Evolutionary conservation across 305 asterid genomes (phyloP), one percentile per base, ranked within the genome.

Genomic region (Solanum hybrid): DNA sequence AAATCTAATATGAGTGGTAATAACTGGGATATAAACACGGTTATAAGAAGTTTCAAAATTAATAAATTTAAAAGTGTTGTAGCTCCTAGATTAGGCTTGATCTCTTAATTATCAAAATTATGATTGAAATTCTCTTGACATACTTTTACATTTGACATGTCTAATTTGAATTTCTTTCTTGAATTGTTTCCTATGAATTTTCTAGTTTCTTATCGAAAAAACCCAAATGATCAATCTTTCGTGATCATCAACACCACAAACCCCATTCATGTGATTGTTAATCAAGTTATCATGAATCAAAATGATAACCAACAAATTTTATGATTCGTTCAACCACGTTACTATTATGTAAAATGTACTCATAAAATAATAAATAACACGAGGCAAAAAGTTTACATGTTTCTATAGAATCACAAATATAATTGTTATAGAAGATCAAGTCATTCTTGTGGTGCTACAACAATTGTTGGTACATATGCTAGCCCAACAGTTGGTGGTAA

Each of bases 161-260:
- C 60, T n/a, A 35, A 90, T 42, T 90, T 91, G 91, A 56, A 78
- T 86, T 88, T 95, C 86, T 78, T 92, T 82, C 88, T 91, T 29
- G 93, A 94, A 88, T 93, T 37, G 42, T 93, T 90, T 85, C 90
- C 86, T 37, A 92, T 91, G 31, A 15, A 22, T 75, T 75, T 31
- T 31, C 12, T 22, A 31, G 3, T 15, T 84, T 51, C n/a, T 51
- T 15, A 15, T 15, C 4, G 9, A 8, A 15, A 6, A 51, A 51
- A 51, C 3, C n/a, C n/a, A 51, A 51, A 51, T 51, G n/a, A 6
- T 15, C 9, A 51, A 15, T 51, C 66, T 51, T 51, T 15, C 7
- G 76, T 87, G 88, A 35, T 73, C 87, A 40, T 38, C 73, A 66
- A 69, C 31, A 5, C 76, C 7, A 24, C 19, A 26, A 69, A 69